A percentile compares a stretch with the other conserved stretches of the same genome.
Conservation (phyloP, 106 monocot genomes). For the Dioscorea zingiberensis region DNA sequence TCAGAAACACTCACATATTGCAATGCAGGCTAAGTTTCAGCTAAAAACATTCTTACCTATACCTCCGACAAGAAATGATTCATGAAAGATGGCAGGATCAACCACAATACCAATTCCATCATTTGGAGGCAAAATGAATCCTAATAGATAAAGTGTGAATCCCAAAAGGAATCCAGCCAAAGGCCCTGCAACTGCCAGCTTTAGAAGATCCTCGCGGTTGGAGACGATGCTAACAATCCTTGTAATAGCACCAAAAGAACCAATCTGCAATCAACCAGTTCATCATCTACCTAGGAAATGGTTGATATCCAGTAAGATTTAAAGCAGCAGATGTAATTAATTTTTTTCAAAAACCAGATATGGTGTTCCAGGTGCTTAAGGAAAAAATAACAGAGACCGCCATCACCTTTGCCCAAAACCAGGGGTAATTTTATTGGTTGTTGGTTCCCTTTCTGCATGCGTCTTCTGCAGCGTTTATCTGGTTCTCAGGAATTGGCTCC, state of each 20-base stretch:
- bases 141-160: conserved; percentile 61
- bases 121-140: conserved; percentile 76
- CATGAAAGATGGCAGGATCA: conserved; percentile 88
- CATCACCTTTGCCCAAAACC: no score
- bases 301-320: neutral
- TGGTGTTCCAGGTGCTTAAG: no score
- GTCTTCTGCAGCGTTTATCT: no score
- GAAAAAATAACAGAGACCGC: neutral
- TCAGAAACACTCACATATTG: neutral
- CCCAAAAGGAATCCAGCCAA: conserved; percentile 75
- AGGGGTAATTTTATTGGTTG: no score
- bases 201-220: conserved; percentile 78
- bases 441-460: no score
- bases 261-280: conserved; percentile 55
- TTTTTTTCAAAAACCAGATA: no score
- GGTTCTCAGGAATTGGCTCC: no score
- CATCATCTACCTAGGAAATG: neutral
- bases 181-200: conserved; percentile 84
- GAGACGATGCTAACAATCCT: conserved; percentile 70
- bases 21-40: neutral
- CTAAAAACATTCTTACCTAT: conserved; percentile 43
- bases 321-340: neutral
- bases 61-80: conserved; percentile 91
- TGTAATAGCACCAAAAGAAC: conserved; percentile 94
- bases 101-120: conserved; percentile 77